phyloP scores from a whole-genome alignment of 164 flowering plant species.

The Vitis labrusca region DNA sequence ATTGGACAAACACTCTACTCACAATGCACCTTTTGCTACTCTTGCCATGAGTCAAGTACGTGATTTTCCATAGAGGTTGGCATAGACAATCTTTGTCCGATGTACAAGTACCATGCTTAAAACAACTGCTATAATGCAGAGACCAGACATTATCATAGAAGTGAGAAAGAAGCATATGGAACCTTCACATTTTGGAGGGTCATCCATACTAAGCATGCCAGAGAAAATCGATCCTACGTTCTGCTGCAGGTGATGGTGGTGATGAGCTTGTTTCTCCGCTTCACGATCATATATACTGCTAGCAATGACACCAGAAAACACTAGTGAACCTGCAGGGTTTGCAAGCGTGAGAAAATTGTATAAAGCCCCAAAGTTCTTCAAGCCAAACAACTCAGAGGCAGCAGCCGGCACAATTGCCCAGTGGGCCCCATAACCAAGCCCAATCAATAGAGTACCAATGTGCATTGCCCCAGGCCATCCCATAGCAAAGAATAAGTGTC shows the following conservation, averaged over 20 bases:
- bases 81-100: conserved; percentile 77
- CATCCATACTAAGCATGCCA: conserved; percentile 32
- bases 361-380: conserved; percentile 86
- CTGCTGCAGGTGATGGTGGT: conserved; percentile 15
- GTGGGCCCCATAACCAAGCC: conserved; percentile 98
- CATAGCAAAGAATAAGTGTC: conserved; percentile 77
- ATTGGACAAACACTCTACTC: not conserved
- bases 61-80: conserved; percentile 74
- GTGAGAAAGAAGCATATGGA: conserved; percentile 78
- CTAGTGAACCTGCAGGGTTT: conserved; percentile 82
- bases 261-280: conserved; percentile 82
- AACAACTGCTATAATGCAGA: conserved; percentile 72
- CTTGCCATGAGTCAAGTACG: conserved; percentile 31
- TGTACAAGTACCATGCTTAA: conserved; percentile 80
- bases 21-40: not conserved
- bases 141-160: conserved; percentile 73
- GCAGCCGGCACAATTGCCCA: conserved; percentile 97
- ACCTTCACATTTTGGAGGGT: conserved; percentile 70
- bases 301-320: conserved; percentile 86
- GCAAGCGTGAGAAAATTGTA: conserved; percentile 94
- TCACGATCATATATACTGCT: conserved; percentile 82
- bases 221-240: conserved; percentile 20
- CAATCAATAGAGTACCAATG: conserved; percentile 76
- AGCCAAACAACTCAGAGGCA: conserved; percentile 94
- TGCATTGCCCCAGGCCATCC: conserved; percentile 95